Conservation (phyloP, 2,329 filamentous ascomycete species). For the Verticillium klebahnii region DNA sequence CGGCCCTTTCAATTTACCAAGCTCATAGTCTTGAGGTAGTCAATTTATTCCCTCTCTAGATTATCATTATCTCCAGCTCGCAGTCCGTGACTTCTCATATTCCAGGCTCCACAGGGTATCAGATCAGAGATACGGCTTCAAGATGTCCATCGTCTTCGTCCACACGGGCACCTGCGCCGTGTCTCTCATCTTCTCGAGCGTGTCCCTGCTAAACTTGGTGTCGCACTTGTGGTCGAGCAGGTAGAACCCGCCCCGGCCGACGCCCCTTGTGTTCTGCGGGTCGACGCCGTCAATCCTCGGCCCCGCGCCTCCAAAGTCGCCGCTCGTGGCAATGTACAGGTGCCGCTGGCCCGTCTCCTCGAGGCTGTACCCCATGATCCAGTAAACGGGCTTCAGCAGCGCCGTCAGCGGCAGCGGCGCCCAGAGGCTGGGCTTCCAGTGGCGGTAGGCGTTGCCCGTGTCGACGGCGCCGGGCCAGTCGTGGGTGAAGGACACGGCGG, state of each 20-base stretch:
- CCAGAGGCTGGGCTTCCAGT: constrained; percentile 1
- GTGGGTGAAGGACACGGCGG: constrained; percentile 20
- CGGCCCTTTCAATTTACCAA: too few relatives aligned
- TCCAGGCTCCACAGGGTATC: not conserved
- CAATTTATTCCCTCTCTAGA: not conserved
- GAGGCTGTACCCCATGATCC: constrained; percentile 1
- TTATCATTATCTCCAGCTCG: not conserved
- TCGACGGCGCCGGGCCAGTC: constrained; percentile 23
- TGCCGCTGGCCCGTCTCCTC: constrained; percentile 10
- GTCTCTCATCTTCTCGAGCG: constrained; percentile 2
- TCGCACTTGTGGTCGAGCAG: constrained; percentile 10
- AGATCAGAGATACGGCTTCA: constrained; percentile 8
- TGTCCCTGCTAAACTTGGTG: not conserved
- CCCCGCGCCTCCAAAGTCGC: constrained; percentile 3
- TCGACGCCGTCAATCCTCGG: not conserved
- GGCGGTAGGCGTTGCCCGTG: constrained; percentile 14
- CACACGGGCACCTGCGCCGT: constrained; percentile 8
- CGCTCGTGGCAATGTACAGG: constrained; percentile 7
- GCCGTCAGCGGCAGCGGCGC: constrained; percentile 5
- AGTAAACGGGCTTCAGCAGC: constrained; percentile 8
- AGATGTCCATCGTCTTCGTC: constrained; percentile 11
- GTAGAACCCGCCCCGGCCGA: constrained; percentile 4
- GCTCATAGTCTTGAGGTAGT: too few relatives aligned
- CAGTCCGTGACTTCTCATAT: not conserved
- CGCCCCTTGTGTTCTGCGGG: constrained; percentile 1